These are phyloP conservation scores for Kingdonia uniflora DNA, from an alignment of 164 flowering plant genomes.

Conservation along the genomic window DNA sequence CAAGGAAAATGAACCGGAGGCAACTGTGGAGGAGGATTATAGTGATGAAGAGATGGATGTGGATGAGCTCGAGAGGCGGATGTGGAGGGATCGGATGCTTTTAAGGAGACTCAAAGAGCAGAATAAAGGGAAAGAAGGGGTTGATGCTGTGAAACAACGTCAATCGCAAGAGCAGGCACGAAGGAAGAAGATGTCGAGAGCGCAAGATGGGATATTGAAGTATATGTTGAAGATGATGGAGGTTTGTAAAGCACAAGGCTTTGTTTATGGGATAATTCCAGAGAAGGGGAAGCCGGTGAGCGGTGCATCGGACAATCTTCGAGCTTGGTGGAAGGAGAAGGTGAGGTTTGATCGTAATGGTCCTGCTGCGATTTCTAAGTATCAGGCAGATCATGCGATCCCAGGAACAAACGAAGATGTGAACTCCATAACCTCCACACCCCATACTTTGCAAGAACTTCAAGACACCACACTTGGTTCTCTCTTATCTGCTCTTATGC, in stretches of 20 bases:
- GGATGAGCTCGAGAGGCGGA: constrained; percentile 48
- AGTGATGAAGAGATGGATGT: constrained; percentile 47
- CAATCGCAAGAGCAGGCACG: constrained; percentile 72
- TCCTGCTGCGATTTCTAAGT: constrained; percentile 72
- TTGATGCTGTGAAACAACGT: constrained; percentile 31
- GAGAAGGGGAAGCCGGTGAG: constrained; percentile 93
- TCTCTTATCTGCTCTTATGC: constrained; percentile 61
- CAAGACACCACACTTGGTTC: constrained; percentile 75
- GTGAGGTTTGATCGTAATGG: constrained; percentile 82
- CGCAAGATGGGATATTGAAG: constrained; percentile 76
- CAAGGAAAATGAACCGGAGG: constrained; percentile 31
- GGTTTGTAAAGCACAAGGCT: constrained; percentile 84
- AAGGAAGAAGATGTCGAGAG: constrained; percentile 85
- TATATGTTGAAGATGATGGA: constrained; percentile 94
- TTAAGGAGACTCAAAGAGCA: constrained; percentile 38
- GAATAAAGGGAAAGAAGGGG: constrained; percentile 35
- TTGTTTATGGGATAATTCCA: constrained; percentile 82
- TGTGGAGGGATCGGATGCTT: constrained; percentile 43
- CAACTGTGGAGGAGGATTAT: constrained; percentile 33
- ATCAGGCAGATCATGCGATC: constrained; percentile 40
- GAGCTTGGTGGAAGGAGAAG: constrained; percentile 93
- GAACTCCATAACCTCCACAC: constrained; percentile 19
- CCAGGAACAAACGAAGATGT: constrained; percentile 32
- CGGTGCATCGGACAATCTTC: constrained; percentile 78
- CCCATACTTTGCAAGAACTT: constrained; percentile 53